Base-by-base conservation (phyloP, 352 stramenopile species). In the Globisporangium nunn region DNA sequence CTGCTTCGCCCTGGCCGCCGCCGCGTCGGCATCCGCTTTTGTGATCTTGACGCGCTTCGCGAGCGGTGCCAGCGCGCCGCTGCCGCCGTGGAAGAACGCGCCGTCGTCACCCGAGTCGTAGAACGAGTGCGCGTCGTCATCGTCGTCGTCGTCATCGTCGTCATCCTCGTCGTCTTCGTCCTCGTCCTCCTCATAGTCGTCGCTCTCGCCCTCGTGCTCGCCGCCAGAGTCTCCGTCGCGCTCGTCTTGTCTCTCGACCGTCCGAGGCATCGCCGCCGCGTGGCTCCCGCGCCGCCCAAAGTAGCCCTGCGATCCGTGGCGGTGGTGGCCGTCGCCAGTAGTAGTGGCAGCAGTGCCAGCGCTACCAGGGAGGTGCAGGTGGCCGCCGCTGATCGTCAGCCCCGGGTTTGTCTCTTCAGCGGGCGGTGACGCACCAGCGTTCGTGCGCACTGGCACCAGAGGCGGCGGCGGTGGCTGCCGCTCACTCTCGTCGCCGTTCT, bases 61-160 rank as follows among this genome's bases (percentile, higher is more conserved):
- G 23, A 83, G 43, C 31, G 68, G 74, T 5, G 61, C 63, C 8
- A 83, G 31, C 18, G 40, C 37, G 11, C 49, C 23, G 37, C 47
- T 31, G 11, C 49, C 23, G 37, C 47, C 28, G 30, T 65, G 45
- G 40, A 70, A 72, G 30, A 67, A 75, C 30, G 61, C 59, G 23
- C 23, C 23, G 7, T 86, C 81, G 40, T 88, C 81, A 2, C 64
- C 66, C 0, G 76, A 83, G 28, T 92, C 81, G 50, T 88, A 83
- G 51, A 80, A 85, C 57, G 56, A 52, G 54, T 72, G 56, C 3
- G 45, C 61, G 35, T 72, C 65, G 15, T 66, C 62, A 6, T 79
- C 70, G 3, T 78, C 72, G 2, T 82, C 72, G 6, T 78, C 68
- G 11, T 79, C 72, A 0, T 81, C 74, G 4, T 80, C 71, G 1